A percentile compares a stretch with the other conserved stretches of the same genome.
Conservation (phyloP, 305 asterid genomes). For the Fraxinus paxiana region DNA sequence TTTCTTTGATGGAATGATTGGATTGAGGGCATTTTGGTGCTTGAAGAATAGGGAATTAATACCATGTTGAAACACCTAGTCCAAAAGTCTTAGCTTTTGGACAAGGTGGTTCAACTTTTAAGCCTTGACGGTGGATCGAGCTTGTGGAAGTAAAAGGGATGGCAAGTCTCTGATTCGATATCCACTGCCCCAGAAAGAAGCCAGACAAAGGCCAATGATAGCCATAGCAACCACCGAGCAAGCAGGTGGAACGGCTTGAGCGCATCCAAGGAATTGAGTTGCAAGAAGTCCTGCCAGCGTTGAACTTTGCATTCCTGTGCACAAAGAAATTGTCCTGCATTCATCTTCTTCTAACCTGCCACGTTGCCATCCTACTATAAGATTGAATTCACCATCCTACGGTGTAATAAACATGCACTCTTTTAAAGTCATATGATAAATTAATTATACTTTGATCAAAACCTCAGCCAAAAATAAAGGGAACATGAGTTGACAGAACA, state of each 20-base stretch:
- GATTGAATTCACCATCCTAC: no score
- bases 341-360: slow-evolving; percentile 78
- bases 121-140: not conserved
- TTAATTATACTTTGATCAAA: no score
- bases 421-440: no score
- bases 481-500: not conserved
- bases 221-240: slow-evolving; percentile 95
- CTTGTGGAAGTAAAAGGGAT: slow-evolving; percentile 29
- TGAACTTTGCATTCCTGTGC: slow-evolving; percentile 98
- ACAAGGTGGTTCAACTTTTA: not conserved
- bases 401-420: no score
- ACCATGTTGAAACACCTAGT: not conserved
- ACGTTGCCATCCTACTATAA: not conserved
- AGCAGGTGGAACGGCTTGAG: slow-evolving; percentile 90
- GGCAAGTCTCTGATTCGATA: slow-evolving; percentile 56
- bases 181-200: slow-evolving; percentile 91
- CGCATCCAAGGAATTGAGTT: slow-evolving; percentile 74
- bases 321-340: slow-evolving; percentile 69
- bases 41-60: not conserved
- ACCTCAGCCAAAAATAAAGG: no score
- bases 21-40: not conserved
- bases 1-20: no score
- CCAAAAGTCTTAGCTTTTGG: not conserved
- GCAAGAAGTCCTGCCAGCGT: slow-evolving; percentile 93
- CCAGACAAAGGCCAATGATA: slow-evolving; percentile 88